A percentile compares a stretch with the other conserved stretches of the same genome.
Evolutionary conservation across 1,284 basidiomycete genomes (phyloP).

Genomic region (Ceratobasidium sp.): DNA sequence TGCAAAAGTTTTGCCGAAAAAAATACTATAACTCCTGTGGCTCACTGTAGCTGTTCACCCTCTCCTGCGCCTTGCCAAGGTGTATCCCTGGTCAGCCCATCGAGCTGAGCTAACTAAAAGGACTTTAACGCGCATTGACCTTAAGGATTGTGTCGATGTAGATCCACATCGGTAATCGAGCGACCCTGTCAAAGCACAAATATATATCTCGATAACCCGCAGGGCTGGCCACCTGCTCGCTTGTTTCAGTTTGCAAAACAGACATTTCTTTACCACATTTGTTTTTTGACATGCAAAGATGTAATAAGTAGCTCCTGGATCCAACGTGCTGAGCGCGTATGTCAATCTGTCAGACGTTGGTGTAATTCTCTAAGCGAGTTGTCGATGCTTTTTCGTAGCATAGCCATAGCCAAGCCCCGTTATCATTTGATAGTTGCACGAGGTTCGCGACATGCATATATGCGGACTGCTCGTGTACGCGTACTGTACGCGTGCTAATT

Average conservation of each 20-base stretch:
- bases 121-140: neutral
- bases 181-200: neutral
- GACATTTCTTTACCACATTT: neutral
- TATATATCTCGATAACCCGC: neutral
- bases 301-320: neutral
- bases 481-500: too few relatives aligned
- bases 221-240: neutral
- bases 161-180: neutral
- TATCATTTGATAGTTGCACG: neutral
- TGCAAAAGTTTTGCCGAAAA: conserved; percentile 30
- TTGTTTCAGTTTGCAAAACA: conserved; percentile 8
- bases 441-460: neutral
- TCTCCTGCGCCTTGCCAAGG: neutral
- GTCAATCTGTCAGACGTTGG: neutral
- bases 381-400: neutral
- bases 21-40: neutral
- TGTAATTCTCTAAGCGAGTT: neutral
- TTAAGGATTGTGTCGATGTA: neutral
- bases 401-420: neutral
- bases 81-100: neutral
- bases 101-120: neutral
- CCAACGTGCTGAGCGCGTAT: neutral
- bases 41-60: neutral
- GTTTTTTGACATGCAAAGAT: neutral
- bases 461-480: neutral